Evolutionary conservation across 805 yeast species (phyloP).

Genomic region (Candida ortonii): DNA sequence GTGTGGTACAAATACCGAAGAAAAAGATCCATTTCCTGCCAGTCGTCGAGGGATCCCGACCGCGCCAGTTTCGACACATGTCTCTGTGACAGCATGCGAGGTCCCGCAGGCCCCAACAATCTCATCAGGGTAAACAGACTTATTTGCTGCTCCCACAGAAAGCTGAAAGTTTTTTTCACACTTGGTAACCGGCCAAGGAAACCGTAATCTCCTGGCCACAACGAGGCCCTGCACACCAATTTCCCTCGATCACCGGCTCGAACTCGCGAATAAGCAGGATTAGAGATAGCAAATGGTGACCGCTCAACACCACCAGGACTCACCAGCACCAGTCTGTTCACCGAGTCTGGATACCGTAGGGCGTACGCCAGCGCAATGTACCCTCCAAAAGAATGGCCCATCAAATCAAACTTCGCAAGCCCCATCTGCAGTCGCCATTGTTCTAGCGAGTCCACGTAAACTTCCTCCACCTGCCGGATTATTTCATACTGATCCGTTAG

Average conservation of each 20-base stretch:
- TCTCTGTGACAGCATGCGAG: conserved; percentile 26
- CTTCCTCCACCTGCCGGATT: conserved; percentile 46
- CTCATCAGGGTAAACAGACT: conserved; percentile 50
- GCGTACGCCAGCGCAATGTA: conserved; percentile 66
- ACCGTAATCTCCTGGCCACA: conserved; percentile 42
- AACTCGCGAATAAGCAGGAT: conserved; percentile 28
- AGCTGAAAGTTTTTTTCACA: conserved; percentile 32
- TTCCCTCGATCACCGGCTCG: conserved; percentile 6
- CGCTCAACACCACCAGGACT: conserved; percentile 82
- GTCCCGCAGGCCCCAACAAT: conserved; percentile 39
- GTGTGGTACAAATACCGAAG: conserved; percentile 34
- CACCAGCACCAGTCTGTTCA: conserved; percentile 55
- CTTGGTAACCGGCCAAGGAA: conserved; percentile 49
- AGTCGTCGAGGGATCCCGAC: conserved; percentile 22
- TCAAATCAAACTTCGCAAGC: conserved; percentile 53
- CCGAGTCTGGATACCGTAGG: conserved; percentile 50
- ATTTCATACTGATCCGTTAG: conserved; percentile 37
- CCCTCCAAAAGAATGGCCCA: conserved; percentile 83
- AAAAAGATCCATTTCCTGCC: conserved; percentile 30
- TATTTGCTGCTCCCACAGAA: conserved; percentile 41
- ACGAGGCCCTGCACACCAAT: conserved; percentile 32
- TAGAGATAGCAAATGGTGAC: conserved; percentile 56
- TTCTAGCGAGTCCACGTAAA: conserved; percentile 60
- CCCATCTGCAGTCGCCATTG: conserved; percentile 54
- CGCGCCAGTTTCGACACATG: conserved; percentile 31